Evolutionary conservation across 305 asterid species (phyloP).

Genomic region (Euphrasia arctica): DNA sequence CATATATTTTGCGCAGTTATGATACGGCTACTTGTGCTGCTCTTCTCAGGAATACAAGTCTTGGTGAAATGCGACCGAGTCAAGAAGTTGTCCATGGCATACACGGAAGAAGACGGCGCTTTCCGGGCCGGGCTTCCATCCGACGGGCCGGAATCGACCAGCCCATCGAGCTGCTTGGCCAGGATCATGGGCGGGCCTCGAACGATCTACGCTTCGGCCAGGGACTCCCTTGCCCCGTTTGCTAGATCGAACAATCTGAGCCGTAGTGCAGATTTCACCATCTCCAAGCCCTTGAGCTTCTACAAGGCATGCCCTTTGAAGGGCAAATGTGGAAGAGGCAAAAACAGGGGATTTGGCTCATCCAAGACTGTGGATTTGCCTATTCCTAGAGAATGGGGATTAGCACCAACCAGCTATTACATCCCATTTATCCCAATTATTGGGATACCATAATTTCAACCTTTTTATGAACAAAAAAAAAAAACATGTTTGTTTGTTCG

Average conservation of each 20-base stretch:
- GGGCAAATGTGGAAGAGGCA: conserved; percentile 40
- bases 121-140: conserved; percentile 50
- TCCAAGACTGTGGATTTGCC: conserved; percentile 81
- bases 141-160: conserved; percentile 25
- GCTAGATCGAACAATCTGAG: conserved; percentile 29
- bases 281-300: conserved; percentile 52
- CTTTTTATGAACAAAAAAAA: background rate
- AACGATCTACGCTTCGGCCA: conserved; percentile 41
- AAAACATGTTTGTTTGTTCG: conserved; percentile 7
- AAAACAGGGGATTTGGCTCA: conserved; percentile 45
- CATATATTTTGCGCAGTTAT: background rate
- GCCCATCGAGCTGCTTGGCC: conserved; percentile 50
- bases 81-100: conserved; percentile 42
- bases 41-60: conserved; percentile 52
- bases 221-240: conserved; percentile 31
- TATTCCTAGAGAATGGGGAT: conserved; percentile 80
- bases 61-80: conserved; percentile 58
- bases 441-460: conserved; percentile 63
- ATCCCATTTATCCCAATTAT: conserved; percentile 76
- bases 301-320: conserved; percentile 52
- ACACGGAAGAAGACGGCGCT: conserved; percentile 57
- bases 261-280: conserved; percentile 30
- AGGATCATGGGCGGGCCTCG: conserved; percentile 81
- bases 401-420: conserved; percentile 78
- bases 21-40: background rate